A percentile compares a stretch with the other conserved stretches of the same genome.
Evolutionary conservation across 805 yeast species (phyloP).

Genomic region (Ogataea trehalophila): DNA sequence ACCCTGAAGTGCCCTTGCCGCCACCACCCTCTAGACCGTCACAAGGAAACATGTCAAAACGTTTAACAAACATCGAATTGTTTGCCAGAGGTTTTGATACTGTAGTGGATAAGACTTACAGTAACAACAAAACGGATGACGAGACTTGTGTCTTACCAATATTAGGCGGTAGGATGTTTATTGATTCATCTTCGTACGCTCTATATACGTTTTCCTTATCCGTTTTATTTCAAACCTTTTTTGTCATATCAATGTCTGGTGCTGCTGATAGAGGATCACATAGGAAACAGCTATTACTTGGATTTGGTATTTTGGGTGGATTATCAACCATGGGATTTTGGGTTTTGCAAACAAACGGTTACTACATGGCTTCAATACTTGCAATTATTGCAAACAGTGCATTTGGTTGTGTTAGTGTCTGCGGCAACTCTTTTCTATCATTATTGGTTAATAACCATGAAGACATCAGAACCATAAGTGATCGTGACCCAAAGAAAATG

Average conservation of each 20-base stretch:
- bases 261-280: constrained; percentile 60
- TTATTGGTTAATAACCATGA: constrained; percentile 44
- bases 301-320: constrained; percentile 58
- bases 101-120: neutral
- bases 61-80: no score
- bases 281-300: constrained; percentile 50
- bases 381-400: constrained; percentile 63
- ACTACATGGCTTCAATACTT: constrained; percentile 45
- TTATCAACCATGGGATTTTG: constrained; percentile 45
- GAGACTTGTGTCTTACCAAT: constrained; percentile 32
- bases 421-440: constrained; percentile 73
- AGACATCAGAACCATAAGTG: constrained; percentile 1
- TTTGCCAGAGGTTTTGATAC: neutral
- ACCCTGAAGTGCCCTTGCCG: constrained; percentile 31
- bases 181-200: constrained; percentile 72
- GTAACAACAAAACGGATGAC: constrained; percentile 1
- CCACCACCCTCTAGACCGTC: constrained; percentile 17
- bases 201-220: constrained; percentile 67
- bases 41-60: neutral
- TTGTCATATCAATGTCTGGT: constrained; percentile 71
- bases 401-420: constrained; percentile 74
- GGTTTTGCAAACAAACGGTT: constrained; percentile 34
- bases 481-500: constrained; percentile 6
- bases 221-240: constrained; percentile 66
- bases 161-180: constrained; percentile 32